Percentiles rank a stretch among this genome's conserved stretches.
phyloP scores from a whole-genome alignment of 2,329 filamentous ascomycete genomes.

The Ambrosiella cleistominuta region DNA sequence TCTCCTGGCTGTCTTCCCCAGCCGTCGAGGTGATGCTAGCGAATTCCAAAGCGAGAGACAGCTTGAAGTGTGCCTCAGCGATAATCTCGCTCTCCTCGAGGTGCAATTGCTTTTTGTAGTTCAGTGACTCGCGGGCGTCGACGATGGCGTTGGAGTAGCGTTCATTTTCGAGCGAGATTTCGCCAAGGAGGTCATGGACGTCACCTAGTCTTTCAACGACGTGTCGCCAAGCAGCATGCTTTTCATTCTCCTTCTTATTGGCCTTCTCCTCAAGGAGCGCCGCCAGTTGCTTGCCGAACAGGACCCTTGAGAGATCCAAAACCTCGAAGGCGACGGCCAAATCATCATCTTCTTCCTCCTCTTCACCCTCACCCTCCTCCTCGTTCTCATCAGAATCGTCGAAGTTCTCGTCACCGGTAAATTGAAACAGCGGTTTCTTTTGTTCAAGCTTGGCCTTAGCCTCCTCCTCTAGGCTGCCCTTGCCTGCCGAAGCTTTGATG shows the following conservation, averaged over 20 bases:
- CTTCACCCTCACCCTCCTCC: slow-evolving; percentile 24
- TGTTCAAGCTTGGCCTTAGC: slow-evolving; percentile 20
- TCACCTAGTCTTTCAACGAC: slow-evolving; percentile 79
- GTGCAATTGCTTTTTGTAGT: slow-evolving; percentile 63
- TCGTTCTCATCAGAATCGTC: slow-evolving; percentile 59
- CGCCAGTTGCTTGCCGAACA: slow-evolving; percentile 40
- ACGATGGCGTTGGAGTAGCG: slow-evolving; percentile 70
- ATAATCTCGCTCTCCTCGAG: slow-evolving; percentile 67
- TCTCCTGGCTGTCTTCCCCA: slow-evolving; percentile 28
- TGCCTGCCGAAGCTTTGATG: slow-evolving; percentile 25
- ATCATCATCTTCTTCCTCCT: slow-evolving; percentile 51
- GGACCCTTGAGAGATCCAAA: slow-evolving; percentile 58
- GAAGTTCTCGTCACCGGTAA: slow-evolving; percentile 87
- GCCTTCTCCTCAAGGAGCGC: slow-evolving; percentile 16
- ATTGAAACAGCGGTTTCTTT: slow-evolving; percentile 75
- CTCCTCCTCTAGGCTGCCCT: slow-evolving; percentile 16
- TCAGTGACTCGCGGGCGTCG: slow-evolving; percentile 62
- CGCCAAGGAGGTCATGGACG: slow-evolving; percentile 81
- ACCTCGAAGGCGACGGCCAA: slow-evolving; percentile 68
- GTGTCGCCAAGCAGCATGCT: slow-evolving; percentile 31
- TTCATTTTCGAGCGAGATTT: slow-evolving; percentile 95
- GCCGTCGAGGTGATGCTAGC: slow-evolving; percentile 55
- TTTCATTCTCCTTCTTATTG: slow-evolving; percentile 18
- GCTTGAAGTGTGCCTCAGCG: slow-evolving; percentile 90
- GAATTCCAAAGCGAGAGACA: slow-evolving; percentile 88